phyloP scores from a whole-genome alignment of 805 yeast species.

The Kuraishia capsulata region DNA sequence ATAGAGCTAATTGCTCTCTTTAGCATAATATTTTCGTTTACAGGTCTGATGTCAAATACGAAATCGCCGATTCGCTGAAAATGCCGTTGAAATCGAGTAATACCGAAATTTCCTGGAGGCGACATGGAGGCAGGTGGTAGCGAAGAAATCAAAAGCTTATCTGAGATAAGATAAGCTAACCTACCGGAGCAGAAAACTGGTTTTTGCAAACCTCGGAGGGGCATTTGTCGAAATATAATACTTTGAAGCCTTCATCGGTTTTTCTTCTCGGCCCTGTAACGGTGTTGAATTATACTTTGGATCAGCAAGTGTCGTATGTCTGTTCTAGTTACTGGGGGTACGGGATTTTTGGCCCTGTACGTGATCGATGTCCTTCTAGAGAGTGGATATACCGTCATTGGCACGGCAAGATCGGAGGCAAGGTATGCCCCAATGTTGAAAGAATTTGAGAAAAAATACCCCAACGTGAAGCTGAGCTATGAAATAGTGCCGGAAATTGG shows the following conservation, averaged over 20 bases:
- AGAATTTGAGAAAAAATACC: constrained; percentile 6
- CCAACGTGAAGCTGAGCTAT: constrained; percentile 13
- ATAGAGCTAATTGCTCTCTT: too few relatives aligned
- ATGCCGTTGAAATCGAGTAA: too few relatives aligned
- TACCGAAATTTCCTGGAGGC: too few relatives aligned
- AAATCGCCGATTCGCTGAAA: background rate
- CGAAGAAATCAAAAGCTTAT: background rate
- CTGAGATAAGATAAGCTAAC: background rate
- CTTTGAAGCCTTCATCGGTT: background rate
- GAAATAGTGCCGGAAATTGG: constrained; percentile 24
- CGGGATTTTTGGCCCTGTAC: constrained; percentile 46
- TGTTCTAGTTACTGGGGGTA: constrained; percentile 43
- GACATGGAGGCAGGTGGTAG: background rate
- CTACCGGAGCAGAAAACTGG: too few relatives aligned
- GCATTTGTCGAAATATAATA: too few relatives aligned
- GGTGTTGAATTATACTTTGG: too few relatives aligned
- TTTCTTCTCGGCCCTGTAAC: background rate
- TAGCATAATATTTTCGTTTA: too few relatives aligned
- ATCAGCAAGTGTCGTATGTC: too few relatives aligned
- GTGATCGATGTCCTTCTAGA: constrained; percentile 30
- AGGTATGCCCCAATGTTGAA: constrained; percentile 11
- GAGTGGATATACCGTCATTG: constrained; percentile 18
- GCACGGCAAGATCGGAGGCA: constrained; percentile 16
- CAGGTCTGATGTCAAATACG: too few relatives aligned
- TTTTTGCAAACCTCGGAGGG: too few relatives aligned